Evolutionary conservation across 768 basidiomycete genomes (phyloP).

Genomic region (Trametes elegans): DNA sequence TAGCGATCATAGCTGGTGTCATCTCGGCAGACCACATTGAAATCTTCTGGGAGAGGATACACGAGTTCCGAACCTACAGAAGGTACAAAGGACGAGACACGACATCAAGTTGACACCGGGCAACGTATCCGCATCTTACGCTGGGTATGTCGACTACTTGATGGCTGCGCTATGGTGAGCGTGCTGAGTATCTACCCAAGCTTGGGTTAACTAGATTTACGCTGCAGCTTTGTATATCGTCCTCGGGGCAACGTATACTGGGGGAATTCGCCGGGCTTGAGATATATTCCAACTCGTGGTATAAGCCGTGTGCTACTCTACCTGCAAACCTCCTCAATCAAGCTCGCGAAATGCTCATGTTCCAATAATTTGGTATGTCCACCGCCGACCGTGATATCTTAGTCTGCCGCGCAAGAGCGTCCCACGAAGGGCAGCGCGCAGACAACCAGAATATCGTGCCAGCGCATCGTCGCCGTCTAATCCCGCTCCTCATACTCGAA

Average conservation of each 20-base stretch:
- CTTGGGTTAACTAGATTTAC: no score
- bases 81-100: slow-evolving; percentile 14
- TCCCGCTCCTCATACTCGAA: neutral
- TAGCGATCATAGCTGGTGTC: slow-evolving; percentile 10
- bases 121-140: no score
- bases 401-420: neutral
- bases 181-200: no score
- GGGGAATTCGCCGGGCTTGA: no score
- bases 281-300: no score
- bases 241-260: no score
- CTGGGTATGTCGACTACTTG: no score
- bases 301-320: no score
- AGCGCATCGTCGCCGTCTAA: neutral
- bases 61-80: slow-evolving; percentile 12
- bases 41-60: slow-evolving; percentile 15
- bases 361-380: neutral
- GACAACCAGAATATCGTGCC: neutral
- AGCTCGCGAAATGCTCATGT: neutral
- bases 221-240: no score
- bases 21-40: slow-evolving; percentile 14
- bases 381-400: neutral
- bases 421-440: neutral
- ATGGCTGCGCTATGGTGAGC: no score
- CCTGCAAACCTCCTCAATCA: no score
- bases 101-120: neutral